Evolutionary conservation across 2,329 filamentous ascomycete species (phyloP), one percentile per base, ranked within the genome.

Genomic region (Penicillium griseofulvum): DNA sequence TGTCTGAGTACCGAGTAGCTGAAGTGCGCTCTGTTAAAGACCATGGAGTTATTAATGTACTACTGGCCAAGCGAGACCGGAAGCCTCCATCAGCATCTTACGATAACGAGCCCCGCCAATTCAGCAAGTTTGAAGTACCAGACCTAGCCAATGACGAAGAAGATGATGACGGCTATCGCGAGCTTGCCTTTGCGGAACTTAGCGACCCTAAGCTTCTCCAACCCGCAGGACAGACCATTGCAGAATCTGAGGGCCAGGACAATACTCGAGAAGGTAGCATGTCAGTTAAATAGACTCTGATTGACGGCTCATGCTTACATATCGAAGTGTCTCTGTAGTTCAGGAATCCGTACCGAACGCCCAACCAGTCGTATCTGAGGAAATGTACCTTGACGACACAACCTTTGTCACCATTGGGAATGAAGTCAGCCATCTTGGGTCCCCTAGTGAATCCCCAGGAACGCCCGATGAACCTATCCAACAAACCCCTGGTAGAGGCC

Each of bases 121-220:
- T 93, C 64, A 85, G 82, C 58, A 89, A 86, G 55, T 94, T 95
- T 61, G 90, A 95, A 65, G 85, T 86, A 63, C 87, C 87, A 0
- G 81, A 85, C 7, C 83, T 84, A 11, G 84, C 83, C 12, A 82
- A 83, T 0, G 79, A 80, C 14, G 77, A 77, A 10, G 74, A 72
- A 3, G 75, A 78, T 48, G 82, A 87, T 53, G 80, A 87, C 57
- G 88, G 88, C 1, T 77, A 81, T 46, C 80, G 86, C n/a, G 78
- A 78, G 7, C 55, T 91, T 29, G 64, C 71, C 0, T 87, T 88
- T 72, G 68, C 70, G 2, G 86, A 90, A 22, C 78, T 94, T 67
- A 80, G 85, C 36, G 86, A 91, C 37, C 82, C 87, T 1, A 87
- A 86, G 62, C 75, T 93, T 57, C 70, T 91, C 16, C 81, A 79